phyloP scores from a whole-genome alignment of 2,329 filamentous ascomycete species.

The Beauveria sp. region DNA sequence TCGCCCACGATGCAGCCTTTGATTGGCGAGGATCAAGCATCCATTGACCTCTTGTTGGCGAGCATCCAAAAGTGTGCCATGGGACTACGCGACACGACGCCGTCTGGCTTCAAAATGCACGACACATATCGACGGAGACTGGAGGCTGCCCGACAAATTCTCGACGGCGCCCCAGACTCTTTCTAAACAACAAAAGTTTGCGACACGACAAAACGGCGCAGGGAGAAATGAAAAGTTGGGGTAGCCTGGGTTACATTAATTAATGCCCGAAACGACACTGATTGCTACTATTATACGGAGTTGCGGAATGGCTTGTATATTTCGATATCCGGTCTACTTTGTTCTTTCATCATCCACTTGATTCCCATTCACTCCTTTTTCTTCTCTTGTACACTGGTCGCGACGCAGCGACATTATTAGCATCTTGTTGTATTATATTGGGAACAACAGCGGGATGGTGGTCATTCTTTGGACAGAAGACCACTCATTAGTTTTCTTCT shows the following conservation, averaged over 20 bases:
- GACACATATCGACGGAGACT: constrained; percentile 61
- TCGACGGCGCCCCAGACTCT: constrained; percentile 52
- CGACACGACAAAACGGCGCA: constrained; percentile 1
- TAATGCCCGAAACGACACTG: constrained; percentile 7
- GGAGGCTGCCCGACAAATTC: constrained; percentile 63
- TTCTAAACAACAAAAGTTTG: not conserved
- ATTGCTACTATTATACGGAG: constrained; percentile 8
- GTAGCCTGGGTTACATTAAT: not conserved
- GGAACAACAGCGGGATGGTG: not conserved
- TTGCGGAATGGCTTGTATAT: constrained; percentile 2
- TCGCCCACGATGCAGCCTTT: constrained; percentile 40
- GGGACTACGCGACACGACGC: constrained; percentile 47
- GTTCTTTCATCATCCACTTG: constrained; percentile 6
- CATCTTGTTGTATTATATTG: constrained; percentile 7
- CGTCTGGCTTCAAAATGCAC: constrained; percentile 45
- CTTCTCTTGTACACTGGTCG: not conserved
- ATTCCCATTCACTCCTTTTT: not conserved
- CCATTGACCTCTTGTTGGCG: constrained; percentile 53
- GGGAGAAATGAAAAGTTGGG: not conserved
- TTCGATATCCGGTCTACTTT: constrained; percentile 8
- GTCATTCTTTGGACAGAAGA: not conserved
- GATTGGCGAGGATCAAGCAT: constrained; percentile 48
- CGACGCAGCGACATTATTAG: not conserved
- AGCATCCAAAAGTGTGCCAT: constrained; percentile 54
- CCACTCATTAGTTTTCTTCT: not conserved